Evolutionary conservation across 495 filamentous ascomycete genomes (phyloP).

Genomic region (Podospora didyma): DNA sequence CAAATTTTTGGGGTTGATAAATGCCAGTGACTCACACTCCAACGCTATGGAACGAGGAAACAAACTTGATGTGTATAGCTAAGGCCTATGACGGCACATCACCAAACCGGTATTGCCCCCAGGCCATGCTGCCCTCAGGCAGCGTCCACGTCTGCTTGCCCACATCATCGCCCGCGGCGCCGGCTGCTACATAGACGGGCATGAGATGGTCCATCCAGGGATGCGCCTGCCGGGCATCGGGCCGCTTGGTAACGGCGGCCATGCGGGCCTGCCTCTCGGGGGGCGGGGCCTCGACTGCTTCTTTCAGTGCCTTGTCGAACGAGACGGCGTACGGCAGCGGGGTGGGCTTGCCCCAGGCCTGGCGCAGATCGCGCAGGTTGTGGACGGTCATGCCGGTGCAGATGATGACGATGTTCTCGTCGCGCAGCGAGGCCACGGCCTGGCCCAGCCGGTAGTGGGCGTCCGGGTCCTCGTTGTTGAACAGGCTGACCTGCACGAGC

Average conservation of each 20-base stretch:
- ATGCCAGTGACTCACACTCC: too few species aligned
- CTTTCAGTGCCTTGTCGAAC: constrained; percentile 76
- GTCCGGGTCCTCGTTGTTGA: constrained; percentile 61
- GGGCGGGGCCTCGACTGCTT: constrained; percentile 54
- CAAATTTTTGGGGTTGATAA: too few species aligned
- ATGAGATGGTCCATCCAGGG: constrained; percentile 76
- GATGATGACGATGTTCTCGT: constrained; percentile 70
- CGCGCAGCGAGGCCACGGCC: constrained; percentile 63
- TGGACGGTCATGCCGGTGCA: constrained; percentile 85
- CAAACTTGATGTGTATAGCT: neutral
- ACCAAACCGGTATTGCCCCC: constrained; percentile 75
- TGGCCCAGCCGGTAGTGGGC: constrained; percentile 69
- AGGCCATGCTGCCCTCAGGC: constrained; percentile 64
- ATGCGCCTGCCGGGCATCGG: constrained; percentile 72
- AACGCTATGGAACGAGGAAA: too few species aligned
- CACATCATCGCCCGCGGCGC: constrained; percentile 60
- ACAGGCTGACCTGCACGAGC: constrained; percentile 78
- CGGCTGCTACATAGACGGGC: constrained; percentile 71
- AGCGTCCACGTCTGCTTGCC: constrained; percentile 63
- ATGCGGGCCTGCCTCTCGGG: constrained; percentile 59
- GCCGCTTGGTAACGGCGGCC: constrained; percentile 53
- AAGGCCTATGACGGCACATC: constrained; percentile 35
- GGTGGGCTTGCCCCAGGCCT: constrained; percentile 37
- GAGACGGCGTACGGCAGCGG: constrained; percentile 64
- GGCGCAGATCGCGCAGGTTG: constrained; percentile 66